Base-by-base conservation (phyloP, 2,329 filamentous ascomycete genomes). In the Aureobasidium sp. region DNA sequence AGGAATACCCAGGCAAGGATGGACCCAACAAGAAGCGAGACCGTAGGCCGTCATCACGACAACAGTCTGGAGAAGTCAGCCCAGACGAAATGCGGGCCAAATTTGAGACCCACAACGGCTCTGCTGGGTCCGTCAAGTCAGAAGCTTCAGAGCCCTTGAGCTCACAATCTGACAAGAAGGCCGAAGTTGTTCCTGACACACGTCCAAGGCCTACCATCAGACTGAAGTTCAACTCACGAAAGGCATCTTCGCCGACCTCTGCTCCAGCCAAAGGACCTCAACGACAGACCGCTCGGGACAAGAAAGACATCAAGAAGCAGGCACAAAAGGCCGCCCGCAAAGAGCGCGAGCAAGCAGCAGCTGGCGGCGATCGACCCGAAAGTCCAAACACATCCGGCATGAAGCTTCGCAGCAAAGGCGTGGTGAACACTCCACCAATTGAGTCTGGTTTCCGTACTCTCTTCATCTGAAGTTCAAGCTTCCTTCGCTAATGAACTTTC, bases 11-110 rank as follows among this genome's bases (percentile, higher is more conserved):
- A 13, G 67, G 72, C 23, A 64, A 70, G 57, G 68, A 71, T n/a
- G 78, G 75, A 7, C 78, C 80, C n/a, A 79, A 76, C 63, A 83
- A 82, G 71, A 78, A 78, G 65, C 75, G 77, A 61, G 76, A 77
- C 43, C 74, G 77, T 31, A 71, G 77, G 6, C 73, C 74, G 54
- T 75, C 76, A 51, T 72, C 74, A n/a, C 73, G 74, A 71, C 73
- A 63, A 55, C 62, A 47, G 66, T 63, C 64, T 64, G 42, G 67
- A 51, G 57, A 65, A 53, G 58, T 59, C 19, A 65, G 63, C 67
- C 67, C 63, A 61, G 68, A 64, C 45, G 68, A 71, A 57, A 68
- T 67, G 10, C 65, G 69, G 5, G 69, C 70, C 15, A 66, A 69
- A 35, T 65, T 72, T 15, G 63, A 65, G 21, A 64, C 62, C 23